phyloP scores from a whole-genome alignment of 176 grass and related monocot species.

The Olyra latifolia region DNA sequence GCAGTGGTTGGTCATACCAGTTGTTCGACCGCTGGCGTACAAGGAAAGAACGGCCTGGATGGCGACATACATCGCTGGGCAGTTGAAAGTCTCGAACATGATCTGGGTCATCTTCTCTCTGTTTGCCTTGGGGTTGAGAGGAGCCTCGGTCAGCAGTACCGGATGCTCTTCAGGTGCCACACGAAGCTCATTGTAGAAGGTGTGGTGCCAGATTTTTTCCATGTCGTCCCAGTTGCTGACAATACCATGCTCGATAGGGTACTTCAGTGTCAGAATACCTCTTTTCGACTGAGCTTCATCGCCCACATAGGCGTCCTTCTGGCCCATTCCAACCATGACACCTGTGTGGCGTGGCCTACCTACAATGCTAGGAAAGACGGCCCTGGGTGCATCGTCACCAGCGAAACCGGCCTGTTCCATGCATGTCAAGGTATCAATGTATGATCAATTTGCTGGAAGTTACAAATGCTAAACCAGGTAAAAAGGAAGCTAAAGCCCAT shows the following conservation, averaged over 20 bases:
- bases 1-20: conserved; percentile 44
- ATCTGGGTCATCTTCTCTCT: conserved; percentile 96
- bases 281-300: conserved; percentile 91
- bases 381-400: conserved; percentile 86
- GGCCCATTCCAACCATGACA: conserved; percentile 94
- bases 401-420: conserved; percentile 76
- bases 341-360: conserved; percentile 87
- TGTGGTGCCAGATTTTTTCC: conserved; percentile 97
- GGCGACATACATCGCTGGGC: conserved; percentile 76
- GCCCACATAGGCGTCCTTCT: conserved; percentile 89
- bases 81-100: conserved; percentile 90
- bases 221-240: conserved; percentile 92
- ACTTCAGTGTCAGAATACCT: conserved; percentile 84
- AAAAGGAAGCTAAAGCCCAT: neutral
- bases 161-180: conserved; percentile 88
- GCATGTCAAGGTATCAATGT: neutral
- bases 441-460: neutral
- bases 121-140: conserved; percentile 88
- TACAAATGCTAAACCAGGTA: neutral
- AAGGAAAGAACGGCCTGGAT: conserved; percentile 92
- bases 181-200: conserved; percentile 87
- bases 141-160: conserved; percentile 68
- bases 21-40: conserved; percentile 79
- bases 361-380: conserved; percentile 89
- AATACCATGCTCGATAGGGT: conserved; percentile 85